These are phyloP conservation scores for Cucumis hystrix DNA, from an alignment of 306 rosid genomes.

Conservation along the genomic window DNA sequence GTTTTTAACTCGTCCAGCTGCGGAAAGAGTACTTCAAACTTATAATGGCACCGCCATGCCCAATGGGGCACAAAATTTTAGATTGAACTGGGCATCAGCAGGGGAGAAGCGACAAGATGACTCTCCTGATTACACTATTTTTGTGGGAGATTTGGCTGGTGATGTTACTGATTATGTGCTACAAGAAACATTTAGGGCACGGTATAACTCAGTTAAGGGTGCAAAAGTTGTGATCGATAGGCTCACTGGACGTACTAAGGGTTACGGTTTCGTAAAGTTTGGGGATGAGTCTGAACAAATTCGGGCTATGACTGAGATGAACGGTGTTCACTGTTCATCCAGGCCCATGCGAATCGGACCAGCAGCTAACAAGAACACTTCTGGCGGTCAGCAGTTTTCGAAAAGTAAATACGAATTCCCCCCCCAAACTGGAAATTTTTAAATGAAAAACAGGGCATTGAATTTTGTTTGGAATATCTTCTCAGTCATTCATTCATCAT, in stretches of 20 bases:
- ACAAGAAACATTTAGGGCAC: constrained; percentile 56
- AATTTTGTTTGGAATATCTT: background rate
- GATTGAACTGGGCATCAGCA: constrained; percentile 91
- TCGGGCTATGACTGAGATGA: constrained; percentile 93
- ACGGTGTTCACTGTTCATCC: constrained; percentile 69
- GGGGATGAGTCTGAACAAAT: constrained; percentile 74
- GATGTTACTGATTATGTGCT: constrained; percentile 78
- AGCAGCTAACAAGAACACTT: constrained; percentile 65
- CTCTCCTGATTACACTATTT: constrained; percentile 70
- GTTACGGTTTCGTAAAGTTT: constrained; percentile 89
- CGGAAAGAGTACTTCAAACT: constrained; percentile 67
- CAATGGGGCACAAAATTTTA: constrained; percentile 55
- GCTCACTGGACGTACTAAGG: constrained; percentile 73
- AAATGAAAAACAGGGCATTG: background rate
- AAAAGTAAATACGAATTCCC: constrained; percentile 36
- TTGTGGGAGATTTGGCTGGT: constrained; percentile 92
- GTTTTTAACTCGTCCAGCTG: constrained; percentile 51
- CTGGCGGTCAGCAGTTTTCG: constrained; percentile 36
- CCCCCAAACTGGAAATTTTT: background rate
- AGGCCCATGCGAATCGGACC: constrained; percentile 97
- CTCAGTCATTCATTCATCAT: background rate
- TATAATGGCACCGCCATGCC: constrained; percentile 83
- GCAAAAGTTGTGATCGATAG: constrained; percentile 96
- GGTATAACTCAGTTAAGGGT: constrained; percentile 50
- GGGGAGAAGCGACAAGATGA: constrained; percentile 86